Evolutionary conservation across 2,329 filamentous ascomycete genomes (phyloP).

Genomic region (Thielaviopsis punctulata): DNA sequence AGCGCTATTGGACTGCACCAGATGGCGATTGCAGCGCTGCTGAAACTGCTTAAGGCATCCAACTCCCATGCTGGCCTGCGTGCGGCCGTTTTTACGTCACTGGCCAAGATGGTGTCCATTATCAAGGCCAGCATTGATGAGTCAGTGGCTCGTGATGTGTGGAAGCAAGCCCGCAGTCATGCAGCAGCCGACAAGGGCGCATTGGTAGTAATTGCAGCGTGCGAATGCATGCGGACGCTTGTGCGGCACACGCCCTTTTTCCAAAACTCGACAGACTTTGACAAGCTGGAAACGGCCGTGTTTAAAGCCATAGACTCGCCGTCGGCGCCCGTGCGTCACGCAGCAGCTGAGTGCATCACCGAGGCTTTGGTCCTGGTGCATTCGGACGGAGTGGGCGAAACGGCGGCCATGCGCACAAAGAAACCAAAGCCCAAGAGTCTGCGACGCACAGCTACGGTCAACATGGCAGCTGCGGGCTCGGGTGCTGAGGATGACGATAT

Average conservation of each 20-base stretch:
- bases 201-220: conserved; percentile 63
- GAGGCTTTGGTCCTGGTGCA: conserved; percentile 70
- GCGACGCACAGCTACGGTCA: conserved; percentile 38
- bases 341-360: conserved; percentile 71
- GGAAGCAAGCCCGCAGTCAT: conserved; percentile 73
- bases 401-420: conserved; percentile 38
- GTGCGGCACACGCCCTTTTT: conserved; percentile 63
- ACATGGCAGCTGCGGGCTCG: conserved; percentile 18
- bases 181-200: conserved; percentile 66
- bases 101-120: conserved; percentile 61
- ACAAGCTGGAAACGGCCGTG: conserved; percentile 63
- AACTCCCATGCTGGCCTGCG: conserved; percentile 68
- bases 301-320: conserved; percentile 78
- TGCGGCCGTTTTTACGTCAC: conserved; percentile 55
- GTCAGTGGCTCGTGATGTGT: conserved; percentile 67
- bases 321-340: conserved; percentile 59
- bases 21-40: conserved; percentile 50
- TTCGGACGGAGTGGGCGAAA: conserved; percentile 33
- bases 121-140: conserved; percentile 70
- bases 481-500: conserved; percentile 59
- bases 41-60: conserved; percentile 67
- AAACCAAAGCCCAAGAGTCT: conserved; percentile 36
- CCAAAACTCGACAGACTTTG: conserved; percentile 76
- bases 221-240: conserved; percentile 60
- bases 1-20: conserved; percentile 75